Base-by-base conservation (phyloP, 148 eudicot species). In the Amaranthus hypochondriacus region DNA sequence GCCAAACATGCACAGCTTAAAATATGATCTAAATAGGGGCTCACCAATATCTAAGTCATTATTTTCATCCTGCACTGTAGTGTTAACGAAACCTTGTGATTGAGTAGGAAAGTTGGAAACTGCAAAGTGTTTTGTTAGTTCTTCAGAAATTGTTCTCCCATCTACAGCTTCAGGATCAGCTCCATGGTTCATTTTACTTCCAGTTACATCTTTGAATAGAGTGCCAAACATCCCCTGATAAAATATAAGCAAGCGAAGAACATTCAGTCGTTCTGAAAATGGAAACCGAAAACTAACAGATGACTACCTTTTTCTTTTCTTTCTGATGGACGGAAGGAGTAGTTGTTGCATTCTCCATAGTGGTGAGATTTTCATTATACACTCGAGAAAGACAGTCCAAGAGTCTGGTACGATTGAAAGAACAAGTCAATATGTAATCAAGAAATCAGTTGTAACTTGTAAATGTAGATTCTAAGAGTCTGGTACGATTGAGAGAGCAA, bases 231-330 rank as follows among this genome's bases (percentile, higher is more conserved):
- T 65, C 28, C 97, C 96, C 99, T 95, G 69, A 60, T 75, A 67
- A 44, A 54, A 9, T 54, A 76, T 55, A 66, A 69, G 66, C 44
- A 73, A 50, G 42, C 50, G 70, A 48, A 73, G 56, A 28, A 44
- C 11, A 13, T 12, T 55, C 49, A 56, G 69, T 65, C 49, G 55
- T 48, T 14, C 51, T n/a, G 56, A 21, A 50, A 56, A 43, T 51
- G n/a, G 54, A 73, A 56, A 39, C 66, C 13, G 9, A n/a, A 72
- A 15, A 64, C n/a, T 49, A 43, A 66, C 60, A 42, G 47, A 13
- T 52, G 46, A 51, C 6, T 86, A 92, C 99, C 96, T 92, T 96
- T 84, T 90, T 92, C 92, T 89, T 96, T 80, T 96, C 96, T 84
- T 92, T 92, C 58, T 81, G 87, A 58, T 77, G 56, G 67, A 60